phyloP scores from a whole-genome alignment of 257 asterid species.

The Solanum phureja region DNA sequence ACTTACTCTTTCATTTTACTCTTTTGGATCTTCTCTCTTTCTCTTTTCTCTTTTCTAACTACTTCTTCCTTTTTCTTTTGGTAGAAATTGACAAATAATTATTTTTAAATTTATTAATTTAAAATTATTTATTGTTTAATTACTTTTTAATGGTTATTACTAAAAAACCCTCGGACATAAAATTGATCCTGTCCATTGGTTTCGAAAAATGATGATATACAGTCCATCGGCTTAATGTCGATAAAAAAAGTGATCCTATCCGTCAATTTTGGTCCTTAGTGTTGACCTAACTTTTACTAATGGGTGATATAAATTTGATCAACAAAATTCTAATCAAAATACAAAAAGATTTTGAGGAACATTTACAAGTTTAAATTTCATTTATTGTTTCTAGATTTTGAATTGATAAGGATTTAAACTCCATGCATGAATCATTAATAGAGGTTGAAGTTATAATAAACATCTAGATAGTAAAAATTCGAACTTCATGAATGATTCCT shows the following conservation, averaged over 20 bases:
- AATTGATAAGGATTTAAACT: neutral
- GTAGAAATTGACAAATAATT: neutral
- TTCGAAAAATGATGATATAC: too few relatives aligned
- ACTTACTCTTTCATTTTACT: neutral
- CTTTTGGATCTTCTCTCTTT: neutral
- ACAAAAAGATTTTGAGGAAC: neutral
- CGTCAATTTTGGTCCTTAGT: neutral
- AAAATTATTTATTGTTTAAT: neutral
- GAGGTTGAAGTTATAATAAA: neutral
- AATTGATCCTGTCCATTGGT: too few relatives aligned
- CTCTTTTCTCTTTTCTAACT: neutral
- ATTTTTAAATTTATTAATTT: neutral
- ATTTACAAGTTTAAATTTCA: neutral
- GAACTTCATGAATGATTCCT: neutral
- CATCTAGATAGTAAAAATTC: neutral
- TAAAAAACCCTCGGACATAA: neutral
- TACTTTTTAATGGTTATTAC: neutral
- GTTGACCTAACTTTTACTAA: too few relatives aligned
- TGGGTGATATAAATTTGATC: neutral
- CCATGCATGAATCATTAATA: neutral
- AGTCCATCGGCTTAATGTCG: too few relatives aligned
- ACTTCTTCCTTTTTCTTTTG: neutral
- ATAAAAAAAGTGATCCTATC: neutral
- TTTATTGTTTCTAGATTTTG: neutral
- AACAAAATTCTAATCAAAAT: neutral